Base-by-base conservation (phyloP, 2,329 filamentous ascomycete species). In the Diaporthe sp. region DNA sequence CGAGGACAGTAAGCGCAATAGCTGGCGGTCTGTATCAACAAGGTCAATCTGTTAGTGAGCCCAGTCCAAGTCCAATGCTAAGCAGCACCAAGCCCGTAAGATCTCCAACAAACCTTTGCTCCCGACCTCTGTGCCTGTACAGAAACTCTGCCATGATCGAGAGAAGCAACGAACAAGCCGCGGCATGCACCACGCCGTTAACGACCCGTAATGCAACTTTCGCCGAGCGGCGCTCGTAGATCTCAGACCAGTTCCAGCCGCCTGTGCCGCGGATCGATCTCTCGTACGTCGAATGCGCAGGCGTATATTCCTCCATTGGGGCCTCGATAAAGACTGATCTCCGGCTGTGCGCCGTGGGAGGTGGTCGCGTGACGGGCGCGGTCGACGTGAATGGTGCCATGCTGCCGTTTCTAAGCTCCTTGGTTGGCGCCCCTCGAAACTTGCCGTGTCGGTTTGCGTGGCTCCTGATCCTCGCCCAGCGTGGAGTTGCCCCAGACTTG, bases 1-100 rank as follows among this genome's bases (percentile, higher is more conserved):
- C 80, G n/a, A 85, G 75, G 10, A 78, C 70, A 9, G 84, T 78
- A 15, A 85, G 78, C 12, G 81, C 76, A 10, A 83, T 75, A 28
- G 83, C 83, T 67, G 79, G 77, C 3, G 80, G 78, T 31, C 83
- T 84, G 58, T 42, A 39, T 31, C 28, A 17, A 49, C 9, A 17
- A 55, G 49, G n/a, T 17, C 9, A 55, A 20, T 8, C 13, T 55
- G 65, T 70, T 31, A 70, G 65, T 39, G 47, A 42, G 47, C 31
- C 34, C 49, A 31, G 49, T 55, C 49, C 49, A 39, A 51, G 34
- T 42, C 15, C 7, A 53, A 49, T 17, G 28, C 31, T 9, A 8
- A 34, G n/a, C 34, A 13, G 13, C 53, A 20, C 58, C 61, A 63
- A 58, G 4, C 37, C 39, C 12, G 72, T 37, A 17, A 73, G 76